Base-by-base conservation (phyloP, 2,329 filamentous ascomycete species). In the Penicillium sp. region DNA sequence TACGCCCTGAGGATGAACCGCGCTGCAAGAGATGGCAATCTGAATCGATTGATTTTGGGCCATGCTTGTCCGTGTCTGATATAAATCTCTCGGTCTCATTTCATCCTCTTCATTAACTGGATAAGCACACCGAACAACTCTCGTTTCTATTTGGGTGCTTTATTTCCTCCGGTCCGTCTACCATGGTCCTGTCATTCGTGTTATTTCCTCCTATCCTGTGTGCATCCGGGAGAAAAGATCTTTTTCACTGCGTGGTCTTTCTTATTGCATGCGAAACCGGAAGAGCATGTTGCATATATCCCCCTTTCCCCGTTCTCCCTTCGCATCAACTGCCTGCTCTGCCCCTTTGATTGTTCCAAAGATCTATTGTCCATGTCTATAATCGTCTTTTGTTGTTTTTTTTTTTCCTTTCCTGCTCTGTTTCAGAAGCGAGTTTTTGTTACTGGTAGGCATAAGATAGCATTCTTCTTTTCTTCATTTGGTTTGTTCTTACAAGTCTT, bases 361-460 rank as follows among this genome's bases (percentile, higher is more conserved):
- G 59, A 66, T 66, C 60, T 66, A 66, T 53, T 61, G 61, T 56
- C 59, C 55, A 49, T 66, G 64, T 66, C 59, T 66, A 62, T 66
- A 68, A 61, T 68, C 42, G 59, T 66, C 44, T 46, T 37, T 54
- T 35, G 54, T 55, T 57, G 38, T 47, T 61, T 31, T 43, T 31
- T 39, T 61, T 31, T 43, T 31, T 39, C 24, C 55, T 44, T 56
- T 53, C 62, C 65, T 66, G 63, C 63, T 65, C 61, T 54, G 51
- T 63, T 59, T 60, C 56, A 62, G 62, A 65, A 66, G 64, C 64
- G 64, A 63, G 58, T 65, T 38, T 56, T 58, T 56, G 55, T 58
- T 56, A 40, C 49, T 53, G 60, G 57, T 64, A 64, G 61, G 62
- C 61, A 64, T 64, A 62, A 64, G 62, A 64, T 59, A 63, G 62